phyloP scores from a whole-genome alignment of 768 basidiomycete genomes.

The Mycena pura region DNA sequence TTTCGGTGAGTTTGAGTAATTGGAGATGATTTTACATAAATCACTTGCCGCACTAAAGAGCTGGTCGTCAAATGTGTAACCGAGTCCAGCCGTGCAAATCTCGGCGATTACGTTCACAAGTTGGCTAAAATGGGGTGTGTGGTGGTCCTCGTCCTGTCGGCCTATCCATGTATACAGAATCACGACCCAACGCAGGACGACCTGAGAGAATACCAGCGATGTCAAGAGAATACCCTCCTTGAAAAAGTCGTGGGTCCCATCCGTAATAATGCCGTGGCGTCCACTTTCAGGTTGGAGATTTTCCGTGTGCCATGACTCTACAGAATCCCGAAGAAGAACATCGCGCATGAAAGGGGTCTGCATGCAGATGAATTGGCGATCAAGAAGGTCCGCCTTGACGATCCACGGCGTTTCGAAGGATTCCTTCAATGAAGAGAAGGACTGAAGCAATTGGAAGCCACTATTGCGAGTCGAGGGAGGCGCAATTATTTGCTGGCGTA shows the following conservation, averaged over 20 bases:
- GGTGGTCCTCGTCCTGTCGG: background rate
- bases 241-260: slow-evolving; percentile 2
- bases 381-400: background rate
- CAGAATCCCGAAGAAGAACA: background rate
- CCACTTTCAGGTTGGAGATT: background rate
- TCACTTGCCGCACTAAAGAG: background rate
- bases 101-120: slow-evolving; percentile 3
- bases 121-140: background rate
- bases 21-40: background rate
- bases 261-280: slow-evolving; percentile 1
- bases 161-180: slow-evolving; percentile 8
- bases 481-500: background rate
- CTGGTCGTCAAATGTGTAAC: background rate
- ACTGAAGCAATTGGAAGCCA: background rate
- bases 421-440: background rate
- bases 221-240: slow-evolving; percentile 5
- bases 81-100: background rate
- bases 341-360: slow-evolving; percentile 9
- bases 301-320: slow-evolving; percentile 1
- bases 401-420: slow-evolving; percentile 11
- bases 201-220: background rate
- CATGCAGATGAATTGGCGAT: background rate
- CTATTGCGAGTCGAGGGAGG: background rate
- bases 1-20: background rate
- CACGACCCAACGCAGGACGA: background rate